These are phyloP conservation scores for Verticillium klebahnii DNA, from an alignment of 2,329 filamentous ascomycete genomes.

Conservation along the genomic window DNA sequence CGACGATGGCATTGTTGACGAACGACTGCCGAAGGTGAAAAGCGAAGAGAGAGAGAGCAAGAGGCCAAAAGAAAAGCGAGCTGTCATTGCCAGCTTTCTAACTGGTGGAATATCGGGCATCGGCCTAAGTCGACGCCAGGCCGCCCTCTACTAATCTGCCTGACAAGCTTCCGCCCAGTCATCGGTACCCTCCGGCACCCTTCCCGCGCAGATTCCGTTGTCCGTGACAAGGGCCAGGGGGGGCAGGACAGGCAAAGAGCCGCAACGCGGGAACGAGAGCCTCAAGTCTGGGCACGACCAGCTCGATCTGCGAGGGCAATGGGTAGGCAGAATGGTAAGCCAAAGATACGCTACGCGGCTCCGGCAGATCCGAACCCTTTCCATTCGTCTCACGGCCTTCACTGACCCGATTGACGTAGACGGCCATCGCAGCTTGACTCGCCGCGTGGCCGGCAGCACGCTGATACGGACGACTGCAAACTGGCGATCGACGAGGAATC, in stretches of 20 bases:
- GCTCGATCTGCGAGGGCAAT: neutral
- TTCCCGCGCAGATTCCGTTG: neutral
- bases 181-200: neutral
- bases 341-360: neutral
- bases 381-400: neutral
- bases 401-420: neutral
- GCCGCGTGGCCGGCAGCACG: neutral
- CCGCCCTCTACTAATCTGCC: neutral
- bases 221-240: neutral
- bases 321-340: neutral
- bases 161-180: neutral
- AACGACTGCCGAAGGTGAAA: neutral
- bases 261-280: neutral
- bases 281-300: neutral
- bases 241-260: neutral
- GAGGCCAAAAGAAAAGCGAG: neutral
- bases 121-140: neutral
- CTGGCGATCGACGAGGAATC: neutral
- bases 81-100: neutral
- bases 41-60: neutral
- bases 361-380: neutral
- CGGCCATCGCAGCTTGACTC: neutral
- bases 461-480: neutral
- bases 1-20: neutral
- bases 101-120: neutral